phyloP scores from a whole-genome alignment of 805 yeast species.

The Pichia occidentalis region DNA sequence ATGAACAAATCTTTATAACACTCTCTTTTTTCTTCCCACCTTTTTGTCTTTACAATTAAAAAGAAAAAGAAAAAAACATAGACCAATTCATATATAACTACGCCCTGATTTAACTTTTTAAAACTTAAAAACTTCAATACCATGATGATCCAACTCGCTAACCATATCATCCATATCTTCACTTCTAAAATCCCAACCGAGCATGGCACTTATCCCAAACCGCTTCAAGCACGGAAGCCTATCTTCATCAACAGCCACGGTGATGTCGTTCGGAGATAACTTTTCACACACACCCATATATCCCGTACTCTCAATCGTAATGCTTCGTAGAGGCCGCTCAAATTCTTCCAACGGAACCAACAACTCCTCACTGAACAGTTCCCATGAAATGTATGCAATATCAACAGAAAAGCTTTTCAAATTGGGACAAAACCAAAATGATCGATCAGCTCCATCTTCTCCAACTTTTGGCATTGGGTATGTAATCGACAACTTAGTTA shows the following conservation, averaged over 20 bases:
- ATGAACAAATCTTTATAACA: slow-evolving; percentile 81
- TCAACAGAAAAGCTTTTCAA: slow-evolving; percentile 56
- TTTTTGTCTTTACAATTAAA: too few species aligned
- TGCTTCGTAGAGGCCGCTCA: slow-evolving; percentile 44
- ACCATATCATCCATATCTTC: slow-evolving; percentile 59
- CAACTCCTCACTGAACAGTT: slow-evolving; percentile 43
- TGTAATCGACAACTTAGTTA: slow-evolving; percentile 57
- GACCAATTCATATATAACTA: too few species aligned
- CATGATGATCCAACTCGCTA: slow-evolving; percentile 63
- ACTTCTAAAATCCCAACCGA: slow-evolving; percentile 78
- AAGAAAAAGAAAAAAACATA: too few species aligned
- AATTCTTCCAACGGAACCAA: slow-evolving; percentile 29
- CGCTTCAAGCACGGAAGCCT: slow-evolving; percentile 62
- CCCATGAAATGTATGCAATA: slow-evolving; percentile 67
- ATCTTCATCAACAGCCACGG: slow-evolving; percentile 74
- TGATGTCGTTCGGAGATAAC: slow-evolving; percentile 81
- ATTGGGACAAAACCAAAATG: slow-evolving; percentile 73
- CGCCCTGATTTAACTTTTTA: too few species aligned
- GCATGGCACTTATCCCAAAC: slow-evolving; percentile 61
- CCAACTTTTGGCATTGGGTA: slow-evolving; percentile 85
- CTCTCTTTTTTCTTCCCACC: not conserved
- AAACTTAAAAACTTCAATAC: slow-evolving; percentile 30
- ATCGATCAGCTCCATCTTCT: slow-evolving; percentile 62
- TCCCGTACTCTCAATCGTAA: slow-evolving; percentile 80
- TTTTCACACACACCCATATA: slow-evolving; percentile 77